Evolutionary conservation across 176 grass and related monocot species (phyloP), one percentile per base, ranked within the genome.

Genomic region (Oryza brachyantha): DNA sequence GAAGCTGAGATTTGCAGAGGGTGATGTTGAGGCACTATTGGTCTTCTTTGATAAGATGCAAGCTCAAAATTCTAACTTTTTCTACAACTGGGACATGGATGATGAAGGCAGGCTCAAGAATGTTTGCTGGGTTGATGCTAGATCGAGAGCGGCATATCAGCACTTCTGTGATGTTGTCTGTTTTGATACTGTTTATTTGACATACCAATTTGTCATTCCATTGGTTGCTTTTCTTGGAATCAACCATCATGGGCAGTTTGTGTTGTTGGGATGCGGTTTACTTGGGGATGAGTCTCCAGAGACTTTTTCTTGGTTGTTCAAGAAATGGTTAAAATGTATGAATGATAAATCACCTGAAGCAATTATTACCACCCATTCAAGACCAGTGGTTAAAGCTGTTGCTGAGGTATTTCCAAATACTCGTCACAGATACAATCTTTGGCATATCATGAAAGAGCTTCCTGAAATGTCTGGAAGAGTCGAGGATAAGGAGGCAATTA

Each of bases 371-470:
- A 85, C 85, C 22, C 90, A 96, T 64, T 84, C 87, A 64, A 79
- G 86, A 72, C 74, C 90, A 26, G 87, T 96, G 48, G 84, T 81
- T 10, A 89, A 86, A 85, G 87, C 93, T 57, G 85, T 83, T 75
- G 64, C 74, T 37, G 87, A 92, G 25, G 90, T 87, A 74, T 90
- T 96, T 74, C 81, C 82, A 61, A 75, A 83, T 87, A 89, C 87
- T 68, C 80, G 82, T 73, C 85, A 87, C 73, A 84, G 93, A 68
- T 96, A 90, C 83, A 87, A 91, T 78, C 88, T 92, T 81, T 96
- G 93, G 93, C 90, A 92, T 86, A 96, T 96, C 77, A 83, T 96
- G 87, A 96, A 96, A 87, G 87, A 90, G 70, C 81, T 96, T 84
- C 93, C 93, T 85, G 93, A 96, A 79, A 91, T 90, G 83, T 96